These are phyloP conservation scores for Lojkania enalia DNA, from an alignment of 2,329 filamentous ascomycete species.

Conservation along the genomic window DNA sequence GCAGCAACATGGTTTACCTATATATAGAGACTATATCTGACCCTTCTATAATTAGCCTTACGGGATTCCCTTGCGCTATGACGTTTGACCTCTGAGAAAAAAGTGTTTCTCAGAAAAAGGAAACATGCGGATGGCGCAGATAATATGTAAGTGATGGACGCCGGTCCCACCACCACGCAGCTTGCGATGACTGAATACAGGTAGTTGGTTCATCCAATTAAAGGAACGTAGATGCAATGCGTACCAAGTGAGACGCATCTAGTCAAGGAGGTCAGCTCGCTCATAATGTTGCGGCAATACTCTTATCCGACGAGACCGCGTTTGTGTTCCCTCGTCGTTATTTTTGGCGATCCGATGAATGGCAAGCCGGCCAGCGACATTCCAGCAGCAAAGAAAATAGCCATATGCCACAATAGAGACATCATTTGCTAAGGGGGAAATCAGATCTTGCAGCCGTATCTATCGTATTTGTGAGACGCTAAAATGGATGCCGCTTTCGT, in stretches of 20 bases:
- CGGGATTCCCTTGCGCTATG: too few relatives aligned
- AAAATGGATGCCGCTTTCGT: slow-evolving; percentile 38
- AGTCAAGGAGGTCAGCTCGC: slow-evolving; percentile 49
- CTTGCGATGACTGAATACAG: slow-evolving; percentile 55
- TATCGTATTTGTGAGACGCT: slow-evolving; percentile 40
- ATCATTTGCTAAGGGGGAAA: slow-evolving; percentile 38
- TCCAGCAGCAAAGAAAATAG: slow-evolving; percentile 33
- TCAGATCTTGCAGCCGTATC: slow-evolving; percentile 37
- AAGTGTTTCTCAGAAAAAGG: too few relatives aligned
- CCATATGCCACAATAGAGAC: slow-evolving; percentile 42
- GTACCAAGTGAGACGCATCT: slow-evolving; percentile 7
- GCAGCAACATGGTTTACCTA: too few relatives aligned
- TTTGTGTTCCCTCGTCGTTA: slow-evolving; percentile 26
- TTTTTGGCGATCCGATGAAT: slow-evolving; percentile 46
- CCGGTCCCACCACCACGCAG: slow-evolving; percentile 51
- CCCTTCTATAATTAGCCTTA: too few relatives aligned
- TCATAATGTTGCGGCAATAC: slow-evolving; percentile 48
- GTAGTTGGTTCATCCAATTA: too few relatives aligned
- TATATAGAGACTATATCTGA: too few relatives aligned
- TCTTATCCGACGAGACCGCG: slow-evolving; percentile 1
- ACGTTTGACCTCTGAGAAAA: too few relatives aligned
- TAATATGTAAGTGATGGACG: slow-evolving; percentile 44
- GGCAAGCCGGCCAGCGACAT: slow-evolving; percentile 38
- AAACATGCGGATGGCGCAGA: slow-evolving; percentile 50
- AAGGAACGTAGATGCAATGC: slow-evolving; percentile 25